phyloP scores from a whole-genome alignment of 140 eudicot species.

The Cichorium intybus region DNA sequence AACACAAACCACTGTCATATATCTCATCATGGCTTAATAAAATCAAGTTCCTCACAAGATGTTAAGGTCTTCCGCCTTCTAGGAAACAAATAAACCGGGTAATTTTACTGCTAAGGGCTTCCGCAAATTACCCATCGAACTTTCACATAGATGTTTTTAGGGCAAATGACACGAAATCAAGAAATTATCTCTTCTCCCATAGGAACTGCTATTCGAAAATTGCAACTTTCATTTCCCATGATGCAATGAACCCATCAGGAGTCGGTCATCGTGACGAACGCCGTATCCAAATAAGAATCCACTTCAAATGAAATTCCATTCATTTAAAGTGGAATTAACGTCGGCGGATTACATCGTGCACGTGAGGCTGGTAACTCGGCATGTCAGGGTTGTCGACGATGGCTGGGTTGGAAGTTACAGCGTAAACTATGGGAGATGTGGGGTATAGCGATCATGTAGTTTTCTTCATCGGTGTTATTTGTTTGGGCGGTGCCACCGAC shows the following conservation, averaged over 20 bases:
- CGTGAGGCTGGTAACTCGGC: constrained; percentile 98
- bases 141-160: too few species aligned
- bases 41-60: too few species aligned
- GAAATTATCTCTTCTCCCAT: constrained; percentile 87
- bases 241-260: constrained; percentile 96
- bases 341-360: constrained; percentile 92
- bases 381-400: constrained; percentile 89
- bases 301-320: constrained; percentile 62
- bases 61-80: too few species aligned
- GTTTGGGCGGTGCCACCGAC: constrained; percentile 79
- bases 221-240: constrained; percentile 65
- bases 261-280: constrained; percentile 61
- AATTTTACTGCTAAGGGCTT: too few species aligned
- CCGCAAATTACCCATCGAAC: too few species aligned
- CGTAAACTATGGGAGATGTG: constrained; percentile 82
- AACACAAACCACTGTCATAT: too few species aligned
- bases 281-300: constrained; percentile 75
- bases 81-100: too few species aligned
- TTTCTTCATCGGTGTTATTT: constrained; percentile 63
- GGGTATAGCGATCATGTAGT: constrained; percentile 42
- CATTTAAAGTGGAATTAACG: constrained; percentile 91
- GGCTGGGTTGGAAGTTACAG: constrained; percentile 65
- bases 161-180: too few species aligned
- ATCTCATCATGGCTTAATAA: too few species aligned
- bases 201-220: constrained; percentile 81